Percentiles rank a stretch among this genome's conserved stretches.
These are phyloP conservation scores for Haplographium delicatum DNA, from an alignment of 495 filamentous ascomycete species.

Conservation along the genomic window DNA sequence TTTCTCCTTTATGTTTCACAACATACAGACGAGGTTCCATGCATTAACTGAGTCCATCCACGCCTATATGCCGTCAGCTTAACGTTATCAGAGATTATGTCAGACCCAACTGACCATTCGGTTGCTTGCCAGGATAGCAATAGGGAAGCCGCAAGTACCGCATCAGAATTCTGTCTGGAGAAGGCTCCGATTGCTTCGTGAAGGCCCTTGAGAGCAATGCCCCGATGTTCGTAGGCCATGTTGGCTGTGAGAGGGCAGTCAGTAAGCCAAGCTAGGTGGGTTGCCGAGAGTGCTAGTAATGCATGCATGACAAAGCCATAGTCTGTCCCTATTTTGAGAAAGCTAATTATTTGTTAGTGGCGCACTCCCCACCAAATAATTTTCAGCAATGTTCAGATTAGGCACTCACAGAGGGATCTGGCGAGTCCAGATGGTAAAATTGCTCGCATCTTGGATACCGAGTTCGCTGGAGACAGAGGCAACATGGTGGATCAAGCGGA, in stretches of 20 bases:
- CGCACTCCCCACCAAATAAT: background rate
- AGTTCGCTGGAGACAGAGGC: conserved; percentile 80
- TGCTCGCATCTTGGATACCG: conserved; percentile 66
- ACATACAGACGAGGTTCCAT: conserved; percentile 80
- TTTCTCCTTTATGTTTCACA: background rate
- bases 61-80: conserved; percentile 55
- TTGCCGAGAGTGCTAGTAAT: conserved; percentile 83
- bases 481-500: conserved; percentile 88
- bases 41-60: conserved; percentile 86
- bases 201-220: conserved; percentile 77
- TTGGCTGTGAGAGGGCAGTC: conserved; percentile 75
- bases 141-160: conserved; percentile 86
- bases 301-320: conserved; percentile 90
- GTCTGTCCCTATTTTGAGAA: conserved; percentile 74
- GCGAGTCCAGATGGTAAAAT: conserved; percentile 85
- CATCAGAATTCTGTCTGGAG: conserved; percentile 82
- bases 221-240: conserved; percentile 81
- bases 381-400: conserved; percentile 18
- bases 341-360: conserved; percentile 47
- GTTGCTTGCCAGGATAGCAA: conserved; percentile 94
- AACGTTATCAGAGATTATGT: conserved; percentile 25
- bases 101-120: conserved; percentile 70
- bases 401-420: conserved; percentile 80
- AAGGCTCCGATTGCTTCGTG: conserved; percentile 83
- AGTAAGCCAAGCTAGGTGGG: conserved; percentile 83